Evolutionary conservation across 495 filamentous ascomycete genomes (phyloP).

Genomic region (Neurospora tetraspora): DNA sequence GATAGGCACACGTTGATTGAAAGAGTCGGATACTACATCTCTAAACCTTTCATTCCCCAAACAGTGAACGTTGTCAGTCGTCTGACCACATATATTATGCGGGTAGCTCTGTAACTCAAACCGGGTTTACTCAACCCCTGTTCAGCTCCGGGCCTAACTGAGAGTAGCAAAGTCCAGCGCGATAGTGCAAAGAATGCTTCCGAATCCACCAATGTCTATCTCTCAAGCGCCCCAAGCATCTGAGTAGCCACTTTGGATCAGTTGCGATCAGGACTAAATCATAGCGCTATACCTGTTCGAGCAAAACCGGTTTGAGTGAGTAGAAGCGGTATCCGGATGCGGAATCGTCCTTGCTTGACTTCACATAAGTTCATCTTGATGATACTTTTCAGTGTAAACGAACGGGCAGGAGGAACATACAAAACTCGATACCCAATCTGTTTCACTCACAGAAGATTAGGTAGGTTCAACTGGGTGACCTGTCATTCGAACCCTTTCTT

Average conservation of each 20-base stretch:
- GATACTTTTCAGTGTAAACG: neutral
- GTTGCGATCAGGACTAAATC: neutral
- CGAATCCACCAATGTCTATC: neutral
- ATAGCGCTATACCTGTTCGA: neutral
- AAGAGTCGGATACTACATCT: neutral
- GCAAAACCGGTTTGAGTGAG: neutral
- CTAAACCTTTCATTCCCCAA: neutral
- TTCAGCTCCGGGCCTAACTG: neutral
- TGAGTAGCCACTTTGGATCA: neutral
- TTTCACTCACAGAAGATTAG: neutral
- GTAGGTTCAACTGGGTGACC: neutral
- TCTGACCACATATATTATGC: neutral
- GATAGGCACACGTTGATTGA: neutral
- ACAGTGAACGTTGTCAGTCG: neutral
- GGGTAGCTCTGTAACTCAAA: neutral
- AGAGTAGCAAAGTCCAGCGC: neutral
- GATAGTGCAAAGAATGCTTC: neutral
- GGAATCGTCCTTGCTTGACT: neutral
- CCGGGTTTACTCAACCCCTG: neutral
- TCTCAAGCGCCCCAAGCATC: neutral
- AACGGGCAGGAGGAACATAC: neutral
- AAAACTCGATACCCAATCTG: neutral
- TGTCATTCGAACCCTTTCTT: neutral
- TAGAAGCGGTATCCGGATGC: neutral
- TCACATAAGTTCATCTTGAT: neutral